These are phyloP conservation scores for Forsythia suspensa DNA, from an alignment of 257 asterid species.

Conservation along the genomic window DNA sequence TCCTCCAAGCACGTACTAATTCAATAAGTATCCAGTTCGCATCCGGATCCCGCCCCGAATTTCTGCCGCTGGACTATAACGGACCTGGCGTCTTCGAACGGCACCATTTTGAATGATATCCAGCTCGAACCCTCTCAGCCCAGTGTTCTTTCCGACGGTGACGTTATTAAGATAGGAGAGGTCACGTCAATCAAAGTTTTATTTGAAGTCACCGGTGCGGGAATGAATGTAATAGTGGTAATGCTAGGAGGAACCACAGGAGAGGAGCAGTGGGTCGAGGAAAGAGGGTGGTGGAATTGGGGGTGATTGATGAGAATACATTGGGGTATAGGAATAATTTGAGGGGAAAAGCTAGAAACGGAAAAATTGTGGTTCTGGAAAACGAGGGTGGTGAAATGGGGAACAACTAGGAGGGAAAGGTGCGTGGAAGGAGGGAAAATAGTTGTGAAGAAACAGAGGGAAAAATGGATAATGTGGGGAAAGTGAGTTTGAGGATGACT, in stretches of 20 bases:
- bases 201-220: slow-evolving; percentile 24
- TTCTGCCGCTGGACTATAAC: slow-evolving; percentile 43
- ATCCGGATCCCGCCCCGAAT: background rate
- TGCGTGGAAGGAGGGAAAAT: slow-evolving; percentile 18
- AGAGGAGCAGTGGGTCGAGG: slow-evolving; percentile 24
- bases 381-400: background rate
- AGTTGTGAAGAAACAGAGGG: background rate
- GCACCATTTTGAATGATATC: slow-evolving; percentile 50
- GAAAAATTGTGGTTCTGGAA: slow-evolving; percentile 12
- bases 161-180: slow-evolving; percentile 66
- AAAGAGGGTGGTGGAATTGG: slow-evolving; percentile 31
- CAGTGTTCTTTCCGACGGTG: slow-evolving; percentile 40
- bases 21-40: slow-evolving; percentile 23
- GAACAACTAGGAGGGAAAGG: slow-evolving; percentile 2
- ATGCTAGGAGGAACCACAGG: slow-evolving; percentile 37
- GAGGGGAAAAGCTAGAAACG: slow-evolving; percentile 9
- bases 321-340: background rate
- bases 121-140: slow-evolving; percentile 34
- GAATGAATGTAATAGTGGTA: background rate
- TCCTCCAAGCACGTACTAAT: slow-evolving; percentile 69
- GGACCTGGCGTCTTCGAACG: slow-evolving; percentile 72
- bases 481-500: background rate
- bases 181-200: slow-evolving; percentile 47
- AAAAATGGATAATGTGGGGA: background rate
- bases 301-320: slow-evolving; percentile 1